phyloP scores from a whole-genome alignment of 2,329 filamentous ascomycete genomes.

The Venturia carpophila region DNA sequence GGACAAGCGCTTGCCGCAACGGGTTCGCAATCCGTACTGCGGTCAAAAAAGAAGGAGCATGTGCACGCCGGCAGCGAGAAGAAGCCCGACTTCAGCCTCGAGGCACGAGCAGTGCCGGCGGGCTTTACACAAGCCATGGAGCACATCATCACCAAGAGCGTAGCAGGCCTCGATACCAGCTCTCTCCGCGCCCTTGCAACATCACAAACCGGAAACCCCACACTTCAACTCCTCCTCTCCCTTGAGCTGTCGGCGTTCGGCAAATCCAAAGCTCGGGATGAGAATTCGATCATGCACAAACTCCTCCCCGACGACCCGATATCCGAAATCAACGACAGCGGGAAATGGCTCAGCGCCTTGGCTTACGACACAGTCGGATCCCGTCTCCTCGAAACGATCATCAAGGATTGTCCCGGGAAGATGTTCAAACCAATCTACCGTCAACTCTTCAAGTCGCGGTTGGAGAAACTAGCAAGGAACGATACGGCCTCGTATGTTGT shows the following conservation, averaged over 20 bases:
- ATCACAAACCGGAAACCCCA: slow-evolving; percentile 85
- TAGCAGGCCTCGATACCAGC: slow-evolving; percentile 66
- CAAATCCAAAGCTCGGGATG: slow-evolving; percentile 57
- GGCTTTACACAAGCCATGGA: slow-evolving; percentile 70
- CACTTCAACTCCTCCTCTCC: slow-evolving; percentile 82
- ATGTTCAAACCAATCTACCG: slow-evolving; percentile 83
- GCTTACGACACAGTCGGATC: slow-evolving; percentile 89
- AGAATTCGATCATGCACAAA: slow-evolving; percentile 62
- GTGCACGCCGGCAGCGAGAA: slow-evolving; percentile 46
- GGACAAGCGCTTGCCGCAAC: slow-evolving; percentile 69
- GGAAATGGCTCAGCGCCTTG: slow-evolving; percentile 75
- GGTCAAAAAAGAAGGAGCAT: slow-evolving; percentile 89
- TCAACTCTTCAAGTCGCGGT: slow-evolving; percentile 69
- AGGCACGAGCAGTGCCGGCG: slow-evolving; percentile 56
- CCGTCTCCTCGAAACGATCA: slow-evolving; percentile 77
- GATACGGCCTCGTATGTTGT: slow-evolving; percentile 86
- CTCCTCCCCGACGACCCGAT: slow-evolving; percentile 76
- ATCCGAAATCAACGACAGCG: slow-evolving; percentile 62
- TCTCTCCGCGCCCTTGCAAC: slow-evolving; percentile 77
- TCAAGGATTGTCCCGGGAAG: slow-evolving; percentile 74
- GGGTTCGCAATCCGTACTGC: slow-evolving; percentile 64
- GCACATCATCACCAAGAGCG: slow-evolving; percentile 73
- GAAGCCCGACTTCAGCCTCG: slow-evolving; percentile 36
- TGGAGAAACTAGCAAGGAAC: slow-evolving; percentile 76
- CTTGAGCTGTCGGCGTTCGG: slow-evolving; percentile 71